Conservation (phyloP, 805 yeast species). For the Cyberlindnera maclurae region DNA sequence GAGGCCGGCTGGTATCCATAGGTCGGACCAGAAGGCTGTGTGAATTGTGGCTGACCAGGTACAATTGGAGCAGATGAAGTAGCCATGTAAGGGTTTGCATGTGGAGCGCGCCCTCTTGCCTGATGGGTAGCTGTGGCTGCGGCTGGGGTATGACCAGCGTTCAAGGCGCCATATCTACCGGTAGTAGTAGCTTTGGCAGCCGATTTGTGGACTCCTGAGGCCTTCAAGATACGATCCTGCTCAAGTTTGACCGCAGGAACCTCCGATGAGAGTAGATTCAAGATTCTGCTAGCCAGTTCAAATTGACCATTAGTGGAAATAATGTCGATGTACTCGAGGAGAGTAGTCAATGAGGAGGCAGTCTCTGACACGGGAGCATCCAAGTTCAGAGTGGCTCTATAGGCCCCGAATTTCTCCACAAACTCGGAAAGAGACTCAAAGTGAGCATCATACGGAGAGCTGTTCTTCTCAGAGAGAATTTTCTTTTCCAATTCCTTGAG, state of each 20-base stretch:
- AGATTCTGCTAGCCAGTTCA: constrained; percentile 67
- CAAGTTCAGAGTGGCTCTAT: constrained; percentile 42
- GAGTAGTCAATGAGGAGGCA: constrained; percentile 36
- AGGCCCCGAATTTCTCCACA: constrained; percentile 77
- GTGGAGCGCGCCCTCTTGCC: constrained; percentile 5
- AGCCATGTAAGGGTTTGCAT: constrained; percentile 14
- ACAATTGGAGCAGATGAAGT: constrained; percentile 7
- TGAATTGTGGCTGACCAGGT: constrained; percentile 3
- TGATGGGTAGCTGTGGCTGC: constrained; percentile 7
- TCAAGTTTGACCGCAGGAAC: constrained; percentile 66
- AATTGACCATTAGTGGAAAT: constrained; percentile 80
- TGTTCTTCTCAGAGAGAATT: constrained; percentile 29
- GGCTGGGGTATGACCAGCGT: constrained; percentile 2
- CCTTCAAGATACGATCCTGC: constrained; percentile 71
- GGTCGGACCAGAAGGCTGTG: constrained; percentile 4
- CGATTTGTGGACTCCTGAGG: constrained; percentile 36
- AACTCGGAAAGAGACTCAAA: constrained; percentile 73
- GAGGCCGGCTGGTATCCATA: constrained; percentile 14
- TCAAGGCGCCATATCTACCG: constrained; percentile 15
- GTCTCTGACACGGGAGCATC: constrained; percentile 21
- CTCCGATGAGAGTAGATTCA: constrained; percentile 65
- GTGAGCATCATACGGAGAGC: constrained; percentile 75
- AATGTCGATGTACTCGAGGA: constrained; percentile 75
- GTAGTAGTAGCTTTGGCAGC: constrained; percentile 12
- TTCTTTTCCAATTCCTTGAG: constrained; percentile 40